phyloP scores from a whole-genome alignment of 2,329 filamentous ascomycete species.

The Xylariaceae sp. region DNA sequence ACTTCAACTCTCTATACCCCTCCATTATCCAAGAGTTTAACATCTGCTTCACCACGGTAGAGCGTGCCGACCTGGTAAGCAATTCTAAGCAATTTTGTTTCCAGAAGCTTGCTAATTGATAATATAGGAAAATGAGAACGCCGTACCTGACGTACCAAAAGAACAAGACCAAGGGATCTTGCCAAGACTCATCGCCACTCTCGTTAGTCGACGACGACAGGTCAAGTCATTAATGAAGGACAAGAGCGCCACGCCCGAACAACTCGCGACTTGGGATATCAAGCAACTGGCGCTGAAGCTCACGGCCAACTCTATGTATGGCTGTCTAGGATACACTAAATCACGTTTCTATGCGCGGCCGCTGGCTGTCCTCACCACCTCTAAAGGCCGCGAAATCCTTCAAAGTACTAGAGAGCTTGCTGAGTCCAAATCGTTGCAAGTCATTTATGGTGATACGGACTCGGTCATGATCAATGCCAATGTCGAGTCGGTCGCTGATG shows the following conservation, averaged over 20 bases:
- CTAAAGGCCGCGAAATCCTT: conserved; percentile 95
- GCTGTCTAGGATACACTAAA: conserved; percentile 93
- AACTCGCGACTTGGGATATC: conserved; percentile 94
- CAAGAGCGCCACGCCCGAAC: conserved; percentile 77
- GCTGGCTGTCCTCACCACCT: conserved; percentile 91
- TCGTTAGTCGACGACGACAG: conserved; percentile 82
- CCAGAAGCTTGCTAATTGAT: conserved; percentile 34
- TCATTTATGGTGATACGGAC: conserved; percentile 98
- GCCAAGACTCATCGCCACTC: conserved; percentile 83
- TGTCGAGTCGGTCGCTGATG: conserved; percentile 86
- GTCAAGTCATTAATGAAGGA: conserved; percentile 98
- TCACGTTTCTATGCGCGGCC: conserved; percentile 96
- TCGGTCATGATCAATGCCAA: conserved; percentile 99
- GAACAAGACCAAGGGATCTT: conserved; percentile 80
- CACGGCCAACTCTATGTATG: conserved; percentile 99
- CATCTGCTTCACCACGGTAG: conserved; percentile 98
- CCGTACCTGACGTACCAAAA: conserved; percentile 79
- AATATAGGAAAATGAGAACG: conserved; percentile 71
- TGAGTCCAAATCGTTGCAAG: conserved; percentile 83
- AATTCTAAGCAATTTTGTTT: too few species aligned
- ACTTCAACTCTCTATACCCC: conserved; percentile 98
- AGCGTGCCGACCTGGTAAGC: conserved; percentile 67
- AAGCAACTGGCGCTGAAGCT: conserved; percentile 96
- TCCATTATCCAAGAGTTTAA: conserved; percentile 99
- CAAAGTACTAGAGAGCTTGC: conserved; percentile 93